A percentile compares a stretch with the other conserved stretches of the same genome.
Evolutionary conservation across 371 early-diverging fungal species (phyloP).

Genomic region (Choanephora cucurbitarum): DNA sequence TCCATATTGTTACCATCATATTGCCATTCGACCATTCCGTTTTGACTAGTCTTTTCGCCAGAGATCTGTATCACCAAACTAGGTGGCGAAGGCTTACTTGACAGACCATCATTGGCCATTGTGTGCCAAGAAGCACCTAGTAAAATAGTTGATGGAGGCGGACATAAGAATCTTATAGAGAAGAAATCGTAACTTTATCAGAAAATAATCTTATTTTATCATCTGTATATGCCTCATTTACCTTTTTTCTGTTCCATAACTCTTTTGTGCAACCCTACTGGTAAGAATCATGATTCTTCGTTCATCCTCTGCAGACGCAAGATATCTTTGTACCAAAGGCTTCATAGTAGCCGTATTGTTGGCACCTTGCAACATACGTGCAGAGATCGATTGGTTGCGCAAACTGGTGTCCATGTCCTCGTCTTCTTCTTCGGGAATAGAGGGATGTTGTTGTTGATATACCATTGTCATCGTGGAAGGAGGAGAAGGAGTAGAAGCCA

Average conservation of each 20-base stretch:
- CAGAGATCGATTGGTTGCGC: constrained; percentile 18
- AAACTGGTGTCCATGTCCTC: constrained; percentile 31
- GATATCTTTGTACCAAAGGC: constrained; percentile 47
- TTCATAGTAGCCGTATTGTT: constrained; percentile 28
- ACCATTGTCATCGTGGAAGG: constrained; percentile 32
- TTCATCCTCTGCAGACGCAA: constrained; percentile 53
- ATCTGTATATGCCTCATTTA: constrained; percentile 8
- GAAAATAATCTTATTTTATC: not conserved
- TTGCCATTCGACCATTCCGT: constrained; percentile 53
- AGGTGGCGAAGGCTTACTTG: constrained; percentile 26
- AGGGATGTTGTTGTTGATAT: constrained; percentile 34
- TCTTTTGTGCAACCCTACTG: constrained; percentile 85
- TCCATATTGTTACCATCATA: constrained; percentile 14
- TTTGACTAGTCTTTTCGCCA: constrained; percentile 45
- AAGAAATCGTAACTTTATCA: not conserved
- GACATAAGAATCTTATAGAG: constrained; percentile 69
- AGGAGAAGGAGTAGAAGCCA: constrained; percentile 44
- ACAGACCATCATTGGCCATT: not conserved
- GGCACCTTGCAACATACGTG: constrained; percentile 34
- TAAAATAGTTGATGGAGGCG: constrained; percentile 79
- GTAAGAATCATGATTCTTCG: constrained; percentile 72
- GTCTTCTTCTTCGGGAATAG: constrained; percentile 54
- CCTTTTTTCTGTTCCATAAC: constrained; percentile 85
- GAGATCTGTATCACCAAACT: constrained; percentile 45
- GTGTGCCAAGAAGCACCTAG: constrained; percentile 60